Evolutionary conservation across 2,329 filamentous ascomycete genomes (phyloP).

Genomic region (Neodidymelliopsis sp.): DNA sequence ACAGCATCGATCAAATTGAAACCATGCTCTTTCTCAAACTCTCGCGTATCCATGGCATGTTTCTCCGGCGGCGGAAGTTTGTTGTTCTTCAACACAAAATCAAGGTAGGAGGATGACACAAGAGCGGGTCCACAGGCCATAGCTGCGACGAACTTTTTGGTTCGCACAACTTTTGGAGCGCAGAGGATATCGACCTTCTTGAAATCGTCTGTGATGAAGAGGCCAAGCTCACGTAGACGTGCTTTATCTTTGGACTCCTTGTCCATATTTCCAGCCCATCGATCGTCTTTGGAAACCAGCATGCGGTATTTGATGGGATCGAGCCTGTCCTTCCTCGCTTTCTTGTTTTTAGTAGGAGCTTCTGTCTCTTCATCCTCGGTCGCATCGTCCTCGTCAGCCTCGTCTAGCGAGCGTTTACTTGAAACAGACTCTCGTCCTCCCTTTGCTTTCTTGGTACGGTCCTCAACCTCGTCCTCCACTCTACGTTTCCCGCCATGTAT

Average conservation of each 20-base stretch:
- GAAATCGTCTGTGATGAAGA: constrained; percentile 79
- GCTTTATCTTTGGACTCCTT: constrained; percentile 84
- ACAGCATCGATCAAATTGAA: constrained; percentile 75
- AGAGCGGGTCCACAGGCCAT: constrained; percentile 82
- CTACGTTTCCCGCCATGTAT: constrained; percentile 60
- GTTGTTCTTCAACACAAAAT: constrained; percentile 74
- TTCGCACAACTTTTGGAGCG: constrained; percentile 85
- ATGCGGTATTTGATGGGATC: constrained; percentile 76
- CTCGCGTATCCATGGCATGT: constrained; percentile 73
- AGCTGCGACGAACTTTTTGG: constrained; percentile 90
- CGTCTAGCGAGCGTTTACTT: constrained; percentile 55
- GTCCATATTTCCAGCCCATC: constrained; percentile 76
- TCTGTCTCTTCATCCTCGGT: constrained; percentile 57
- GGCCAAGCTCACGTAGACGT: constrained; percentile 80
- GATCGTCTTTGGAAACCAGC: constrained; percentile 82
- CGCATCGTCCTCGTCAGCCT: constrained; percentile 50
- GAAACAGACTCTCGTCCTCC: constrained; percentile 46
- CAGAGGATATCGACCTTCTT: constrained; percentile 83
- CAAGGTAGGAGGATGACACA: constrained; percentile 79
- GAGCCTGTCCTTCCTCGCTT: constrained; percentile 56
- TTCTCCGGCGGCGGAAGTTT: constrained; percentile 69
- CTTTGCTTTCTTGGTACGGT: constrained; percentile 40
- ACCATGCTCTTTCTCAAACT: constrained; percentile 74
- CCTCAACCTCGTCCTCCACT: constrained; percentile 48
- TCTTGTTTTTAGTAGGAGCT: constrained; percentile 68